Evolutionary conservation across 2,329 filamentous ascomycete species (phyloP).

Genomic region (Diaporthe sp.): DNA sequence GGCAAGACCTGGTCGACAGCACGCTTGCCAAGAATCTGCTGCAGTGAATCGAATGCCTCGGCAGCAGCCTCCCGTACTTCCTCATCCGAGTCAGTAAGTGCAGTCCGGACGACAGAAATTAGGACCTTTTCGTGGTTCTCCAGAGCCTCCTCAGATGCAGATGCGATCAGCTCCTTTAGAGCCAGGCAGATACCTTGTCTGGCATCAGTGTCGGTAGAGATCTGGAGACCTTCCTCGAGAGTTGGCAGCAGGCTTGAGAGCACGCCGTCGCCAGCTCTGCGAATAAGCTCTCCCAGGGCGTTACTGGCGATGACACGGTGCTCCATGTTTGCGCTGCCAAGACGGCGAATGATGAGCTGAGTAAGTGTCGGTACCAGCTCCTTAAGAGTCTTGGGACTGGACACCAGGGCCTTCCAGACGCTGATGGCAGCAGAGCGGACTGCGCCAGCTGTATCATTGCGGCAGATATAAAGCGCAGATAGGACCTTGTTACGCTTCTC

Average conservation of each 20-base stretch:
- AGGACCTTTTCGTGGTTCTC: constrained; percentile 96
- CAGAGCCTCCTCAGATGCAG: constrained; percentile 86
- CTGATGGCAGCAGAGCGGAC: constrained; percentile 90
- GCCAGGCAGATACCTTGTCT: constrained; percentile 98
- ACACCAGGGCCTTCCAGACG: constrained; percentile 97
- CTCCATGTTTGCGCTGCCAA: constrained; percentile 97
- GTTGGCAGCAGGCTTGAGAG: constrained; percentile 89
- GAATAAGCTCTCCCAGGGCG: constrained; percentile 93
- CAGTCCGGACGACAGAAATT: constrained; percentile 92
- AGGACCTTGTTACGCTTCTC: constrained; percentile 97
- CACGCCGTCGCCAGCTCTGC: constrained; percentile 95
- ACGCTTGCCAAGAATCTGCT: constrained; percentile 92
- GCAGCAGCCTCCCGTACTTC: constrained; percentile 96
- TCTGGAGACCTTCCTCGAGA: constrained; percentile 89
- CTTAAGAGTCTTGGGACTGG: constrained; percentile 90
- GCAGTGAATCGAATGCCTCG: constrained; percentile 95
- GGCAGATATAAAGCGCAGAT: constrained; percentile 96
- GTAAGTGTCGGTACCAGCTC: constrained; percentile 95
- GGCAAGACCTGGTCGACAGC: constrained; percentile 96
- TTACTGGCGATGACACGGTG: constrained; percentile 99
- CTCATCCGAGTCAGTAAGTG: constrained; percentile 87
- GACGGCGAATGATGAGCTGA: constrained; percentile 90
- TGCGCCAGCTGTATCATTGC: constrained; percentile 92
- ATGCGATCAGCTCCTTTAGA: constrained; percentile 90
- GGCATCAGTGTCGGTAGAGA: constrained; percentile 88